These are phyloP conservation scores for Phytophthora vignae DNA, from an alignment of 352 stramenopile genomes.

Conservation along the genomic window DNA sequence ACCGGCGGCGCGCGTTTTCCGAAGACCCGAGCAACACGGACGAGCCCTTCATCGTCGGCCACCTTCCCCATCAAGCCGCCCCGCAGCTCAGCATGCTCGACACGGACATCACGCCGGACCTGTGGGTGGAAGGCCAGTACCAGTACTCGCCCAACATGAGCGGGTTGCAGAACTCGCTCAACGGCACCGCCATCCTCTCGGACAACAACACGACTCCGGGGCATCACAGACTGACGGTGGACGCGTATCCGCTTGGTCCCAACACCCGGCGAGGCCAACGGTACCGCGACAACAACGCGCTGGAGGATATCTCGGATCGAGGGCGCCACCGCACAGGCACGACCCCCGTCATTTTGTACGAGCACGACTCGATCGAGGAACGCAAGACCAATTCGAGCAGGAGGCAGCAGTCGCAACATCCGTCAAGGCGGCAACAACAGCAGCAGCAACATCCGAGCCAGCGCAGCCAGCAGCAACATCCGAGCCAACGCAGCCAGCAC, in stretches of 20 bases:
- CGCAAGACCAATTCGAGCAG: conserved; percentile 34
- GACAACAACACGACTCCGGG: conserved; percentile 43
- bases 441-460: background rate
- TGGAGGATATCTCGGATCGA: conserved; percentile 37
- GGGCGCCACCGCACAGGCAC: conserved; percentile 35
- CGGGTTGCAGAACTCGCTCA: conserved; percentile 36
- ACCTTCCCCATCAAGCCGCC: conserved; percentile 27
- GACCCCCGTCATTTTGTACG: conserved; percentile 44
- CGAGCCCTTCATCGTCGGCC: conserved; percentile 40
- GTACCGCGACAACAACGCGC: conserved; percentile 7
- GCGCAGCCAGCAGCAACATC: background rate
- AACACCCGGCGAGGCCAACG: conserved; percentile 23
- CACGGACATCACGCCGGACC: conserved; percentile 40
- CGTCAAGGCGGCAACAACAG: conserved; percentile 15
- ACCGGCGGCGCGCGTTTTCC: conserved; percentile 25
- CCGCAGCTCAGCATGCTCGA: conserved; percentile 41
- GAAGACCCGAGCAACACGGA: conserved; percentile 29
- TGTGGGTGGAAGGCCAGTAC: conserved; percentile 44
- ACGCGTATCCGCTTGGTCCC: conserved; percentile 31
- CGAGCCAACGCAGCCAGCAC: too few species aligned
- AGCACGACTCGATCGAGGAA: conserved; percentile 35
- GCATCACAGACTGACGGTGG: conserved; percentile 40
- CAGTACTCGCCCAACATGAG: conserved; percentile 46
- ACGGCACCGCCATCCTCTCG: conserved; percentile 47
- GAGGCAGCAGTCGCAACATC: conserved; percentile 8